A percentile compares a stretch with the other conserved stretches of the same genome.
These are phyloP conservation scores for Aspergillus sp. DNA, from an alignment of 2,329 filamentous ascomycete genomes.

Conservation along the genomic window DNA sequence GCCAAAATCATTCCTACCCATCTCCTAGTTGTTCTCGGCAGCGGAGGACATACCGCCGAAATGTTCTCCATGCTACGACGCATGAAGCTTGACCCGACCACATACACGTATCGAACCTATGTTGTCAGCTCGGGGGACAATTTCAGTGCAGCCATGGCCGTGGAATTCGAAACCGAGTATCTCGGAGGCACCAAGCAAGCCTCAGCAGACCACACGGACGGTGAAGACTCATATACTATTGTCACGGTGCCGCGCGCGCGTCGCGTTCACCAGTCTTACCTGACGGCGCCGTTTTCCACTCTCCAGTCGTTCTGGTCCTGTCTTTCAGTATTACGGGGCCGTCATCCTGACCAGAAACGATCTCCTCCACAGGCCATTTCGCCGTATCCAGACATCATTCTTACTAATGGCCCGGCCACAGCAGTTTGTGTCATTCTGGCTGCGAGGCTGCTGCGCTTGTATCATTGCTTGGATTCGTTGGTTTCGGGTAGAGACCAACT, in stretches of 20 bases:
- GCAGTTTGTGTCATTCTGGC: constrained; percentile 71
- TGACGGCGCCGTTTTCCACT: constrained; percentile 68
- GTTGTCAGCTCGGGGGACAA: constrained; percentile 73
- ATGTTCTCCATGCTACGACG: constrained; percentile 81
- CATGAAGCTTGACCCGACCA: constrained; percentile 45
- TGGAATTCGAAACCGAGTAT: constrained; percentile 58
- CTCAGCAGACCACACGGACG: constrained; percentile 7
- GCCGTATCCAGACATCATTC: constrained; percentile 67
- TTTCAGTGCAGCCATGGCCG: constrained; percentile 64
- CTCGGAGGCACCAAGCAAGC: constrained; percentile 9
- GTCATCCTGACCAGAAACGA: constrained; percentile 30
- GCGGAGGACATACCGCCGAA: constrained; percentile 90
- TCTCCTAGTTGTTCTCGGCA: constrained; percentile 80
- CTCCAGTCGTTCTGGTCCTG: constrained; percentile 64
- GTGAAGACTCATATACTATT: constrained; percentile 55
- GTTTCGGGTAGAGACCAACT: constrained; percentile 4
- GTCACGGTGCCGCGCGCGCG: constrained; percentile 72
- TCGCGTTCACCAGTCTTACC: constrained; percentile 74
- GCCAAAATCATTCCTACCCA: constrained; percentile 47
- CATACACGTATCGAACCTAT: constrained; percentile 71
- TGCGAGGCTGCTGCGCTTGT: constrained; percentile 54
- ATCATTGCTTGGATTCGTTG: constrained; percentile 28
- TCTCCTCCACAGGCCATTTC: constrained; percentile 23
- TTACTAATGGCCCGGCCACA: constrained; percentile 87
- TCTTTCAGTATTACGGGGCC: constrained; percentile 52